Evolutionary conservation across 257 asterid genomes (phyloP), one percentile per base, ranked within the genome.

Genomic region (Buddleja alternifolia): DNA sequence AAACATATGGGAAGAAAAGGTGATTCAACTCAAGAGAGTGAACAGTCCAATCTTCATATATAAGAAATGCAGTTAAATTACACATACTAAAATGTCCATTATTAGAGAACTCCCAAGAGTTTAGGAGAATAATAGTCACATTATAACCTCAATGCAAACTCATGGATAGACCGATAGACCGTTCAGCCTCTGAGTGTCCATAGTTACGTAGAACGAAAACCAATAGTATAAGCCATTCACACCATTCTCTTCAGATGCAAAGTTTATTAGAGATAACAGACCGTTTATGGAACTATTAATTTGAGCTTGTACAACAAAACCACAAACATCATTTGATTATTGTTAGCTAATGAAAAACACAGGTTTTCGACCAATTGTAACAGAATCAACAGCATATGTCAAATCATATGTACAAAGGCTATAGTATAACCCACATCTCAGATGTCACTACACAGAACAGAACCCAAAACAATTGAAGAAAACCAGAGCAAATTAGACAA

Each of bases 1-100:
- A 75, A 78, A 56, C 67, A 78, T 25, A 36, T 53, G 45, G 36
- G 23, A 20, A 67, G 57, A 56, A 74, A 53, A 71, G 59, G 32
- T 39, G 29, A 57, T 59, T 63, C 59, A 77, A 48, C 47, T 52
- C 60, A 17, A 65, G 52, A 39, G 4, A 58, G 55, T 24, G 50
- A 67, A 58, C 53, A 8, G 58, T 56, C 48, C 39, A 25, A 62
- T 58, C 75, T 32, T 25, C 63, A 23, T 32, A 34, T 64, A 46
- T 10, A 19, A 40, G 46, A 46, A 66, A 63, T 52, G 73, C 77
- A 63, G 34, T 17, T 7, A 73, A 42, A 44, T 3, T 29, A 29
- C 58, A 42, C 20, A 29, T 15, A 41, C 69, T 16, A 12, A n/a
- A n/a, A n/a, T n/a, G n/a, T n/a, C n/a, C 53, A 12, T 11, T 10